Evolutionary conservation across 202 grass and related monocot genomes (phyloP).

Genomic region (Schoenoplectus tabernaemontani): DNA sequence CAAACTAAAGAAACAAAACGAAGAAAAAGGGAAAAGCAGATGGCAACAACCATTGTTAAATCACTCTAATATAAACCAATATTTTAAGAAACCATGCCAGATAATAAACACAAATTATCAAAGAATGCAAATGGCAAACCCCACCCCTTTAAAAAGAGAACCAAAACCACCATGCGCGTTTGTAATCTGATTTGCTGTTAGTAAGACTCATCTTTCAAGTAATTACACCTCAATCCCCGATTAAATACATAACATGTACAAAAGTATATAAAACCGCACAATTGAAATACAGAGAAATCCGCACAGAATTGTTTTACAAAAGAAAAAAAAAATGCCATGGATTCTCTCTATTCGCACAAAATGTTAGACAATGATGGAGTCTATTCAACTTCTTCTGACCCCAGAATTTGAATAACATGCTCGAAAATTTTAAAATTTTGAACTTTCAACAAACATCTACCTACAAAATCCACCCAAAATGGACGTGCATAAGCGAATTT

Average conservation of each 20-base stretch:
- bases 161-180: neutral
- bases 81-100: neutral
- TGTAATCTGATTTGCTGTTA: neutral
- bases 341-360: neutral
- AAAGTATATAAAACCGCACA: neutral
- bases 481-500: neutral
- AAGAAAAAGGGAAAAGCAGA: neutral
- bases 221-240: neutral
- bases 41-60: neutral
- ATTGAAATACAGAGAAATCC: neutral
- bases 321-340: neutral
- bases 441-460: slow-evolving; percentile 11
- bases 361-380: neutral
- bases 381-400: neutral
- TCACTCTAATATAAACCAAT: neutral
- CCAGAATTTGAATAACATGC: slow-evolving; percentile 5
- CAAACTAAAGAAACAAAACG: neutral
- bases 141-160: neutral
- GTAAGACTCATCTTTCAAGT: neutral
- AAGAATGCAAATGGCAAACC: too few relatives aligned
- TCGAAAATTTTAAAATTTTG: neutral
- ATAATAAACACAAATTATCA: neutral
- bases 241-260: neutral
- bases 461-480: slow-evolving; percentile 10
- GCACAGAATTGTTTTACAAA: neutral